Evolutionary conservation across 2,329 filamentous ascomycete genomes (phyloP).

Genomic region (Xylaria sp.): DNA sequence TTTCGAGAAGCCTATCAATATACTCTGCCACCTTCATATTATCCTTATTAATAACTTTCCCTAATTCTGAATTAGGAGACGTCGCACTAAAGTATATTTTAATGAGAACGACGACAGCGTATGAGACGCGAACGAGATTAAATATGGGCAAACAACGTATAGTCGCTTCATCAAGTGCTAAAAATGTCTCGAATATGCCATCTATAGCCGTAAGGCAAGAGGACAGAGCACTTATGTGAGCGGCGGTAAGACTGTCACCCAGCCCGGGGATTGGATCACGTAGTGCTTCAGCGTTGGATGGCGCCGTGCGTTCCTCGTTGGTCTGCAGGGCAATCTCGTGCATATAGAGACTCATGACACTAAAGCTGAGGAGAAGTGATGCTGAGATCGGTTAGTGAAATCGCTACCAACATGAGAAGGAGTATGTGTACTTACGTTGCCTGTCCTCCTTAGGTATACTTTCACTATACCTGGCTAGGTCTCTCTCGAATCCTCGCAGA

Average conservation of each 20-base stretch:
- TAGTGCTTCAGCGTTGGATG: conserved; percentile 59
- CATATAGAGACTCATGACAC: conserved; percentile 76
- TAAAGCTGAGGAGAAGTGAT: conserved; percentile 71
- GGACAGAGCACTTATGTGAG: conserved; percentile 74
- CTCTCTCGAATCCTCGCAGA: conserved; percentile 72
- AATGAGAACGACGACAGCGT: conserved; percentile 76
- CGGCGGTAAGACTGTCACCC: conserved; percentile 58
- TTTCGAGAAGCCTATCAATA: conserved; percentile 75
- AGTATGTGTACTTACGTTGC: conserved; percentile 62
- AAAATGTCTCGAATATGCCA: conserved; percentile 72
- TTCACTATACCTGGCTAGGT: conserved; percentile 69
- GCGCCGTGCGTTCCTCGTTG: conserved; percentile 59
- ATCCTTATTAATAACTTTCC: conserved; percentile 74
- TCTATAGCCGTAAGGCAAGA: conserved; percentile 75
- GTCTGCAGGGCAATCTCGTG: conserved; percentile 77
- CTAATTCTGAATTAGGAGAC: conserved; percentile 72
- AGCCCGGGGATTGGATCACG: conserved; percentile 56
- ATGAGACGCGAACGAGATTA: conserved; percentile 77
- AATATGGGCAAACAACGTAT: conserved; percentile 76
- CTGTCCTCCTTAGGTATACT: conserved; percentile 64
- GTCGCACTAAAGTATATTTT: conserved; percentile 78
- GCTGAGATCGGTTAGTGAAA: conserved; percentile 54
- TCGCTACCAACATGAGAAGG: conserved; percentile 31
- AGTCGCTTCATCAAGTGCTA: conserved; percentile 66
- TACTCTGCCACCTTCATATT: conserved; percentile 74